A percentile compares a stretch with the other conserved stretches of the same genome.
Evolutionary conservation across 257 asterid genomes (phyloP).

Genomic region (Solanum piurae): DNA sequence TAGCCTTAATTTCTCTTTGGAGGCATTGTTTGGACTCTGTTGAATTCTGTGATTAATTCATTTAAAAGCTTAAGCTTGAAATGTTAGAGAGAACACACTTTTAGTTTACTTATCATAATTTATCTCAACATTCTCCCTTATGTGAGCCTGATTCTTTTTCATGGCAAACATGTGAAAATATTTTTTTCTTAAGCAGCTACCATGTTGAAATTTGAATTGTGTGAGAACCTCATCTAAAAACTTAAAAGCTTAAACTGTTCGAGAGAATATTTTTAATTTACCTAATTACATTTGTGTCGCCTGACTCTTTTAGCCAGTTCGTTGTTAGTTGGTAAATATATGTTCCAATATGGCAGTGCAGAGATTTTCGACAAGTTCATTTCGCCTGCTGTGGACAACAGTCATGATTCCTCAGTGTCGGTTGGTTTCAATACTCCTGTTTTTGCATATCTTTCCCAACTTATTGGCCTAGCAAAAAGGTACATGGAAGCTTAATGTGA

Average conservation of each 20-base stretch:
- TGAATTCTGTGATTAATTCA: neutral
- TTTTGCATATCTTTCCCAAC: neutral
- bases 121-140: neutral
- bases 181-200: neutral
- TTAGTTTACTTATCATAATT: neutral
- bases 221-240: neutral
- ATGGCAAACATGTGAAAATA: neutral
- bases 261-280: neutral
- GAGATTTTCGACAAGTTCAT: conserved; percentile 64
- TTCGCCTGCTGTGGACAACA: conserved; percentile 47
- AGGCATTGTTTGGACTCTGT: neutral
- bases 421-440: conserved; percentile 28
- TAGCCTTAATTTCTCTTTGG: neutral
- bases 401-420: conserved; percentile 55
- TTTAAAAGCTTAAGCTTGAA: neutral
- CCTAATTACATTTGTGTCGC: neutral
- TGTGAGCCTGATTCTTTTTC: neutral
- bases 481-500: neutral
- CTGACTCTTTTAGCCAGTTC: neutral
- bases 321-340: conserved; percentile 1
- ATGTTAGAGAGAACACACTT: neutral
- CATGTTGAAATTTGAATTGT: neutral
- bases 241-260: neutral
- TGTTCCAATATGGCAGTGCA: conserved; percentile 30
- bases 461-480: neutral